Conservation (phyloP, 2,329 filamentous ascomycete genomes). For the Aspergillus pseudotamarii region DNA sequence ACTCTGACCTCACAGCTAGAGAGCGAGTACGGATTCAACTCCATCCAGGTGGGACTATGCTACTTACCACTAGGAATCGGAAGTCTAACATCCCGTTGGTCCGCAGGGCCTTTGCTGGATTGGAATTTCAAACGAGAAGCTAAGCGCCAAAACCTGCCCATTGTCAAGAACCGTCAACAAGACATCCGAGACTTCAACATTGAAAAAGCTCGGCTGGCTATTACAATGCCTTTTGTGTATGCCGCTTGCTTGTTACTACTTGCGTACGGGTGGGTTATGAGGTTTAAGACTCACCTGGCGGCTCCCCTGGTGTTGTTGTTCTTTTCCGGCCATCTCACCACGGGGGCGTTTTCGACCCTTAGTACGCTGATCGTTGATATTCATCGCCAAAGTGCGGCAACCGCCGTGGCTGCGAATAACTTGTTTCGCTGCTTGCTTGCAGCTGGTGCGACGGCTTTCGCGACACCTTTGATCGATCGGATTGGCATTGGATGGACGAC, state of each 20-base stretch:
- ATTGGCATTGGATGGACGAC: constrained; percentile 32
- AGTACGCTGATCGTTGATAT: constrained; percentile 51
- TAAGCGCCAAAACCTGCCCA: constrained; percentile 53
- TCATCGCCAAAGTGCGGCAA: constrained; percentile 24
- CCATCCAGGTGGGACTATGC: constrained; percentile 28
- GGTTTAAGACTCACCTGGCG: constrained; percentile 34
- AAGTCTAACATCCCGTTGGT: constrained; percentile 33
- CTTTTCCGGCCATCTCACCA: constrained; percentile 35
- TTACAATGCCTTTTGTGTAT: constrained; percentile 37
- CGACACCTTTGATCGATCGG: constrained; percentile 22
- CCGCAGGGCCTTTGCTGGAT: constrained; percentile 55
- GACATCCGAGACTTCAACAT: constrained; percentile 58
- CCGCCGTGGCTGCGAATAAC: constrained; percentile 27
- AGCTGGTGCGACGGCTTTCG: constrained; percentile 26
- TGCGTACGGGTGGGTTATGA: constrained; percentile 43
- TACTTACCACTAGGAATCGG: constrained; percentile 24
- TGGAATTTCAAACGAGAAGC: constrained; percentile 69
- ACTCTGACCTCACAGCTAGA: constrained; percentile 48
- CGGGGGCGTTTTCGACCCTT: constrained; percentile 40
- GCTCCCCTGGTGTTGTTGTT: constrained; percentile 39
- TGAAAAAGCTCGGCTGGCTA: constrained; percentile 41
- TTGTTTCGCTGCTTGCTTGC: constrained; percentile 27
- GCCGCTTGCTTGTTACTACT: constrained; percentile 29
- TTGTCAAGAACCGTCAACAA: constrained; percentile 46
- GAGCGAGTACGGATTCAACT: constrained; percentile 21